A percentile compares a stretch with the other conserved stretches of the same genome.
Conservation (phyloP, 345 rosid species). For the Brassica incana region DNA sequence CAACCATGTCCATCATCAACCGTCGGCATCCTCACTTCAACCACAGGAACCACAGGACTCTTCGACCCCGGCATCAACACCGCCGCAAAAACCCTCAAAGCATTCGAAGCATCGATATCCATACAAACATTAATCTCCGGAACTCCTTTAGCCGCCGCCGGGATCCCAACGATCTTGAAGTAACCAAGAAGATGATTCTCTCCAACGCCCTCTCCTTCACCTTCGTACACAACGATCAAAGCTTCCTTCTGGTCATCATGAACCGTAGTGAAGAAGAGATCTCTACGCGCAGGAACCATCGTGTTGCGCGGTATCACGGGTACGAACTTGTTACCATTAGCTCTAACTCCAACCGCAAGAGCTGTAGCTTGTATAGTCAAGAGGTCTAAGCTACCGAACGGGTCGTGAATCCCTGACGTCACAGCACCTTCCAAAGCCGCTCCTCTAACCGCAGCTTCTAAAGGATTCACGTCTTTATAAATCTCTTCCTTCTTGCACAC, state of each 20-base stretch:
- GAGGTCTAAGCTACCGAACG: slow-evolving; percentile 78
- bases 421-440: slow-evolving; percentile 93
- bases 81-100: slow-evolving; percentile 66
- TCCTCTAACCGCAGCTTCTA: slow-evolving; percentile 83
- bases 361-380: slow-evolving; percentile 81
- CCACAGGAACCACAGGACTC: slow-evolving; percentile 61
- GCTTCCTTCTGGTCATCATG: slow-evolving; percentile 72
- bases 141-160: slow-evolving; percentile 65
- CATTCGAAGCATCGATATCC: slow-evolving; percentile 79
- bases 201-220: slow-evolving; percentile 65
- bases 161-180: slow-evolving; percentile 78
- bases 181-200: slow-evolving; percentile 81
- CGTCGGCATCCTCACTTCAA: slow-evolving; percentile 91
- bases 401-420: slow-evolving; percentile 78
- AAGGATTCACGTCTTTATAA: slow-evolving; percentile 54
- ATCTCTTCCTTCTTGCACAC: slow-evolving; percentile 58
- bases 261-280: slow-evolving; percentile 63
- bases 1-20: slow-evolving; percentile 90
- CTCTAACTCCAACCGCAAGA: slow-evolving; percentile 65
- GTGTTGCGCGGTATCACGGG: slow-evolving; percentile 69
- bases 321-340: slow-evolving; percentile 55
- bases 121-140: slow-evolving; percentile 86
- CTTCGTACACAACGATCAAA: slow-evolving; percentile 73
- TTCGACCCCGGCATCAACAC: slow-evolving; percentile 59
- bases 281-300: slow-evolving; percentile 79